These are phyloP conservation scores for Fraxinus angustifolia DNA, from an alignment of 305 asterid species.

Conservation along the genomic window DNA sequence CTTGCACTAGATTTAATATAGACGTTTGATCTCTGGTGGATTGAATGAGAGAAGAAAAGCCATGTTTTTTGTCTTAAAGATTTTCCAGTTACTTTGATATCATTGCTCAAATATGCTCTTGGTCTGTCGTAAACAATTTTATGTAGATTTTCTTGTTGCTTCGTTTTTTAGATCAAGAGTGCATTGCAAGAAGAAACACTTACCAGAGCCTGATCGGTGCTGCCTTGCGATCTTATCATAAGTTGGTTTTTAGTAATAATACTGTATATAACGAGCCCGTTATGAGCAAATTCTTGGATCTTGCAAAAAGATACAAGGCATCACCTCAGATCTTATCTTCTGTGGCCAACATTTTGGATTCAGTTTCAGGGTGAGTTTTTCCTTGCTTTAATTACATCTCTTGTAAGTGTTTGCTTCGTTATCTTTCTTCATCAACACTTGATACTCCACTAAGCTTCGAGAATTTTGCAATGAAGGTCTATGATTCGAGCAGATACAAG, in stretches of 20 bases:
- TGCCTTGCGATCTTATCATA: constrained; percentile 56
- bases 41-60: neutral
- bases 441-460: constrained; percentile 15
- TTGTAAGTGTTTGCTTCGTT: constrained; percentile 19
- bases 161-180: constrained; percentile 26
- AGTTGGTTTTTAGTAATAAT: constrained; percentile 39
- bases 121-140: neutral
- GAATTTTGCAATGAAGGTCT: constrained; percentile 43
- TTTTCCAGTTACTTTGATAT: constrained; percentile 9
- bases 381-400: neutral
- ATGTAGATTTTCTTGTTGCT: constrained; percentile 15
- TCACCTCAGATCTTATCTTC: constrained; percentile 78
- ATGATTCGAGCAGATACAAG: constrained; percentile 32
- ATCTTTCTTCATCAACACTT: neutral
- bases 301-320: constrained; percentile 60
- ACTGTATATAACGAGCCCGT: constrained; percentile 38
- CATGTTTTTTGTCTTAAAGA: constrained; percentile 2
- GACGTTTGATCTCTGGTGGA: neutral
- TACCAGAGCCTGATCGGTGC: constrained; percentile 79
- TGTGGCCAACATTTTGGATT: constrained; percentile 77
- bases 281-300: constrained; percentile 48
- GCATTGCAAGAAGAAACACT: constrained; percentile 32
- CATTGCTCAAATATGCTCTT: neutral
- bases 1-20: neutral
- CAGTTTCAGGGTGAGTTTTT: constrained; percentile 50